Conservation (phyloP, 257 asterid genomes). For the Forsythia viridissima region DNA sequence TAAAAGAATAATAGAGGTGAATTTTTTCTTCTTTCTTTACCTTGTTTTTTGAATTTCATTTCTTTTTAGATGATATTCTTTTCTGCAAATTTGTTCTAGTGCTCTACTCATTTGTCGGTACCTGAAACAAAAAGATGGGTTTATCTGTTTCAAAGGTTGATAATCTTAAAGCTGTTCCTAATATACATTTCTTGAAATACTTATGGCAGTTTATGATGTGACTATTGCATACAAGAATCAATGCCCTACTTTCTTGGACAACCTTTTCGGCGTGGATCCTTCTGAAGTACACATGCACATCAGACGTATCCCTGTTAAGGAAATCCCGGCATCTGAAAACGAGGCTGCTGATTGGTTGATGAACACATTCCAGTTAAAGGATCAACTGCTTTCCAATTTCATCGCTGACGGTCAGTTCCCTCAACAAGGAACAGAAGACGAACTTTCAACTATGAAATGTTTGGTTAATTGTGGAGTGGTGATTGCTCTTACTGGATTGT, state of each 20-base stretch:
- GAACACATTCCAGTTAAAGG: constrained; percentile 63
- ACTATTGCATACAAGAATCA: constrained; percentile 81
- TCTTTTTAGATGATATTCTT: no score
- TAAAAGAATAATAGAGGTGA: no score
- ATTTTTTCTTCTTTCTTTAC: no score
- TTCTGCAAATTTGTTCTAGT: no score
- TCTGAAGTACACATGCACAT: constrained; percentile 90
- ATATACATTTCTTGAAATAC: constrained; percentile 7
- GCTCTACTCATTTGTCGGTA: not conserved
- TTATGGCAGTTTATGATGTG: constrained; percentile 75
- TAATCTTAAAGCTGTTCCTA: constrained; percentile 6
- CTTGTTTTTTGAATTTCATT: no score
- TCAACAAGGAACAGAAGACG: constrained; percentile 59
- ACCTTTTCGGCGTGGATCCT: constrained; percentile 87
- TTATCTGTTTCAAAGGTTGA: not conserved
- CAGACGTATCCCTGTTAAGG: constrained; percentile 47
- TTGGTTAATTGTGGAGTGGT: constrained; percentile 55
- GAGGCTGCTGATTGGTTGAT: constrained; percentile 68
- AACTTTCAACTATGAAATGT: constrained; percentile 66
- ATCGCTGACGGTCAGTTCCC: constrained; percentile 70
- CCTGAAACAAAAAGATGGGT: not conserved
- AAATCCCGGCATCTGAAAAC: constrained; percentile 60
- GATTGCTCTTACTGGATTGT: constrained; percentile 43
- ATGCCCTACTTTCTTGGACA: constrained; percentile 91
- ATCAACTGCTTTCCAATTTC: constrained; percentile 66